Conservation (phyloP, 345 rosid genomes). For the Cochlearia excelsa region DNA sequence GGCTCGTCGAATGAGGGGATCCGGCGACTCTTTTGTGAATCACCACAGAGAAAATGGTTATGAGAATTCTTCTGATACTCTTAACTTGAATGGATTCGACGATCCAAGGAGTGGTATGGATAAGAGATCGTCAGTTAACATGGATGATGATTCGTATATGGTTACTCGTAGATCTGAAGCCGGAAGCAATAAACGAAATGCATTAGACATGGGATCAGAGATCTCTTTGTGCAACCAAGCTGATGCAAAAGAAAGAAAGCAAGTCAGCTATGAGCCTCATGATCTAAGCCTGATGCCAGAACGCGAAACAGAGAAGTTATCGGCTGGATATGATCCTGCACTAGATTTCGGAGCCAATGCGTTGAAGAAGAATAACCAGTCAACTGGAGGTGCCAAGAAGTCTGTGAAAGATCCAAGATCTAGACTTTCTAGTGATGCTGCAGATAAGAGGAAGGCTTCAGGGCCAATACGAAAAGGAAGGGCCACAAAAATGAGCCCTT, state of each 20-base stretch:
- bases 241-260: slow-evolving; percentile 44
- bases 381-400: slow-evolving; percentile 50
- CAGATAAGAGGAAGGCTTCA: slow-evolving; percentile 58
- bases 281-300: slow-evolving; percentile 73
- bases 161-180: slow-evolving; percentile 56
- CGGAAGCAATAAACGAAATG: slow-evolving; percentile 46
- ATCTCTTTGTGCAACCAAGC: slow-evolving; percentile 43
- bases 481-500: slow-evolving; percentile 74
- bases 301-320: slow-evolving; percentile 55
- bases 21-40: slow-evolving; percentile 51
- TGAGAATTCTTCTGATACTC: slow-evolving; percentile 44
- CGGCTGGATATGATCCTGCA: slow-evolving; percentile 68
- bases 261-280: slow-evolving; percentile 69
- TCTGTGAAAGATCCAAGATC: slow-evolving; percentile 57
- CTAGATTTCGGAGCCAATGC: slow-evolving; percentile 64
- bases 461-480: slow-evolving; percentile 83
- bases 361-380: slow-evolving; percentile 45
- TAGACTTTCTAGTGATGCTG: slow-evolving; percentile 45
- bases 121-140: slow-evolving; percentile 47
- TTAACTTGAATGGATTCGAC: slow-evolving; percentile 53
- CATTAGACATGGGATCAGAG: slow-evolving; percentile 64
- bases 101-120: slow-evolving; percentile 41
- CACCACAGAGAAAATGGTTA: slow-evolving; percentile 42
- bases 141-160: slow-evolving; percentile 78
- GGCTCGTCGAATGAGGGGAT: slow-evolving; percentile 44